Evolutionary conservation across 371 early-diverging fungal species (phyloP).

Genomic region (Mucor circinelloides): DNA sequence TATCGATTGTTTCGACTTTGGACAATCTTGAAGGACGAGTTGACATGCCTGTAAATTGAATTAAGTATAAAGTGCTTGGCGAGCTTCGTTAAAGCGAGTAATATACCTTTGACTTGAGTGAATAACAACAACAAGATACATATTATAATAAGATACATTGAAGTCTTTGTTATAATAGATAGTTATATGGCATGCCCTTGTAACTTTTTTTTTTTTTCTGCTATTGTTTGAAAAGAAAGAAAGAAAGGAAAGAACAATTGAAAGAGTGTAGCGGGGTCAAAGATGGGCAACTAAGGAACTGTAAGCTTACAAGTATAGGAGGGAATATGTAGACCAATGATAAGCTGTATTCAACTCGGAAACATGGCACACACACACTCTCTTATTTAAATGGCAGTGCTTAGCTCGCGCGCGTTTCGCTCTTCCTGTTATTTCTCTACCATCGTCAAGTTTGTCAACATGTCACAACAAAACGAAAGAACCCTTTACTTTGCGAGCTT

Average conservation of each 20-base stretch:
- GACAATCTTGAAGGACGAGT: slow-evolving; percentile 11
- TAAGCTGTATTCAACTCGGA: not conserved
- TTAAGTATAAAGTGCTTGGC: not conserved
- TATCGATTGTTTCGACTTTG: slow-evolving; percentile 5
- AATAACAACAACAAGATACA: not conserved
- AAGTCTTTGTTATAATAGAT: not conserved
- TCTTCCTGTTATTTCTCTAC: not conserved
- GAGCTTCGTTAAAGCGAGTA: not conserved
- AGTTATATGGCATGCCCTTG: not conserved
- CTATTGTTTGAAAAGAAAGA: not conserved
- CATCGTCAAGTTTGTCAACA: not conserved
- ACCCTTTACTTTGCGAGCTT: slow-evolving; percentile 39
- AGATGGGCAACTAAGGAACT: not conserved
- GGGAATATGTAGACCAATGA: not conserved
- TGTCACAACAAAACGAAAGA: slow-evolving; percentile 37
- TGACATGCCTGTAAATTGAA: slow-evolving; percentile 5
- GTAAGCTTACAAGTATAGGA: not conserved
- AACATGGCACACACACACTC: not conserved
- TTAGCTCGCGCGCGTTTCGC: not conserved
- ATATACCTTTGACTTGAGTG: slow-evolving; percentile 1
- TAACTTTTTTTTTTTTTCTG: not conserved
- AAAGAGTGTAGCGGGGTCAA: not conserved
- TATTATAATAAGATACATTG: not conserved
- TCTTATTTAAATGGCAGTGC: not conserved
- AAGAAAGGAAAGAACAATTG: not conserved